Evolutionary conservation across 306 rosid genomes (phyloP), one percentile per base, ranked within the genome.

Genomic region (Geum urbanum): DNA sequence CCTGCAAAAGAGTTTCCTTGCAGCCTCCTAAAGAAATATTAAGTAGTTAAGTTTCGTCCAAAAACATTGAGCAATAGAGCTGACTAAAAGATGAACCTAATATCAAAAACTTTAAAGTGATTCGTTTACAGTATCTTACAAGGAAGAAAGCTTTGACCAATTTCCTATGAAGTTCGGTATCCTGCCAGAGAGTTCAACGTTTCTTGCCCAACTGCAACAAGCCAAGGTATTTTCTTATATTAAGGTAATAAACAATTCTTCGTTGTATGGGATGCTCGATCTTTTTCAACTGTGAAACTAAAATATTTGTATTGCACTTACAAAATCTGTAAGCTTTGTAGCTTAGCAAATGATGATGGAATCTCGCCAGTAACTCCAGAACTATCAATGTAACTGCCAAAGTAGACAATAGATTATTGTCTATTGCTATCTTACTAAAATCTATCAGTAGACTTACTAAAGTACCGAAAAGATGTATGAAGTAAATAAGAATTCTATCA

Each of bases 1-100:
- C 95, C 88, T 74, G 76, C 72, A 12, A 92, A 89, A 68, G 92
- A 83, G 83, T 92, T 92, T 18, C 98, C 98, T 72, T 92, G 85
- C 74, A 92, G 61, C 79, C 87, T 84, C 95, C 98, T 92, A 46
- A 37, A 43, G 69, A 56, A 72, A 60, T 40, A 76, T 56, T 47
- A 51, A 77, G 35, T 8, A 19, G 43, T 4, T 15, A 51, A 51
- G 4, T 2, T n/a, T 13, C 16, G 7, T 9, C 2, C 12, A 5
- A 13, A 65, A 27, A 6, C 39, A 46, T 7, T 47, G 22, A 66
- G 70, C 20, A 6, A 47, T 12, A 15, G 10, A 27, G 15, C 22
- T 59, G 41, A 40, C 1, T 16, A 27, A 48, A 9, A 44, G 57
- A 24, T 65, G 41, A 22, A 65, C 37, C 9, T 8, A 27, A 27